These are phyloP conservation scores for Calocybe indica DNA, from an alignment of 768 basidiomycete genomes.

Conservation along the genomic window DNA sequence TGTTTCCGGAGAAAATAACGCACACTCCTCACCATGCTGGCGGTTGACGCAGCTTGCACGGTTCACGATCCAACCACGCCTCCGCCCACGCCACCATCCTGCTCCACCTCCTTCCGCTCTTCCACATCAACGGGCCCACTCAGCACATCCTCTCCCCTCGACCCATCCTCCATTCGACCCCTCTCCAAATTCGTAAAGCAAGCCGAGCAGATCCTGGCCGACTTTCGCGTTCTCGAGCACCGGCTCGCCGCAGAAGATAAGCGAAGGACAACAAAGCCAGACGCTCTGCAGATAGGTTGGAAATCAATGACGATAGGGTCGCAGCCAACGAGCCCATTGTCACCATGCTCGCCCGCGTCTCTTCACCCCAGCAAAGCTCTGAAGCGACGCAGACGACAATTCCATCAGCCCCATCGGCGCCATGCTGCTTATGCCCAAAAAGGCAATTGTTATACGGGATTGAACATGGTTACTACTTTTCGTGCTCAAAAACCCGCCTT, in stretches of 20 bases:
- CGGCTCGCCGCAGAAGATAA: constrained; percentile 14
- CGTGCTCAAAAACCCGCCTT: too few relatives aligned
- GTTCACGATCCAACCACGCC: neutral
- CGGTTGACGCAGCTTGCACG: too few relatives aligned
- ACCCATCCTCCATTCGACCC: too few relatives aligned
- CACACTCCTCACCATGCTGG: too few relatives aligned
- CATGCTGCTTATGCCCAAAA: neutral
- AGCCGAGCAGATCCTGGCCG: constrained; percentile 19
- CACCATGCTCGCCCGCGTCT: too few relatives aligned
- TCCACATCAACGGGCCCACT: neutral
- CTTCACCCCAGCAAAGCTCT: too few relatives aligned
- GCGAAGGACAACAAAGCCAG: constrained; percentile 8
- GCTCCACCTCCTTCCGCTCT: neutral
- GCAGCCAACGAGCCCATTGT: too few relatives aligned
- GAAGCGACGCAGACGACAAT: too few relatives aligned
- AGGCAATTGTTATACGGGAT: neutral
- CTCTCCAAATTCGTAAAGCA: constrained; percentile 14
- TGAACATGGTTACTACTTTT: too few relatives aligned
- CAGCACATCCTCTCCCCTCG: neutral
- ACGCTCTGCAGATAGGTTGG: neutral
- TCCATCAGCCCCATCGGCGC: too few relatives aligned
- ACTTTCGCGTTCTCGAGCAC: constrained; percentile 22
- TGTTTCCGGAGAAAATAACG: neutral
- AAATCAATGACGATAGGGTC: too few relatives aligned
- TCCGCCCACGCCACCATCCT: neutral